phyloP scores from a whole-genome alignment of 768 basidiomycete species.

The Hericium coralloides region DNA sequence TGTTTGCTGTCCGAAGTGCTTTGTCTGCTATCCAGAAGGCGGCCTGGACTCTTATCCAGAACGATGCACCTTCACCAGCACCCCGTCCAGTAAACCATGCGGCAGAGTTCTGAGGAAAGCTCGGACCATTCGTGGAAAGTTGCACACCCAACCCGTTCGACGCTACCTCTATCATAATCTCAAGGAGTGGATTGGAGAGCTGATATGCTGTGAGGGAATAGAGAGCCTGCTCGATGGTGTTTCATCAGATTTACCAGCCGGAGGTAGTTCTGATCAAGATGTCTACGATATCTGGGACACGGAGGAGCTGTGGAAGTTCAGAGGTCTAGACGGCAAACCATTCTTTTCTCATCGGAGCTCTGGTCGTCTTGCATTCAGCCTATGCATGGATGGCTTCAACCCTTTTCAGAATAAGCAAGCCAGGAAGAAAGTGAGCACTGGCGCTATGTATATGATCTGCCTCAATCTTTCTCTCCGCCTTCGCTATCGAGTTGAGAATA shows the following conservation, averaged over 20 bases:
- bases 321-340: neutral
- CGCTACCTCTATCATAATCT: conserved; percentile 4
- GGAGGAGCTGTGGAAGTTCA: neutral
- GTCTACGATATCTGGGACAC: conserved; percentile 5
- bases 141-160: neutral
- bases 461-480: conserved; percentile 29
- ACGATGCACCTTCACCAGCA: neutral
- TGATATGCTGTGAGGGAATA: conserved; percentile 1
- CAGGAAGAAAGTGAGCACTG: conserved; percentile 17
- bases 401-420: conserved; percentile 23
- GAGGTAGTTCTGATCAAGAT: neutral
- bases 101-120: neutral
- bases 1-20: conserved; percentile 4
- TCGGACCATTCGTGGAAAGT: neutral
- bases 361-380: conserved; percentile 21
- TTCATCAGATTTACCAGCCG: neutral
- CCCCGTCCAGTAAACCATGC: neutral
- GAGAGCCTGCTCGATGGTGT: neutral
- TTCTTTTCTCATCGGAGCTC: neutral
- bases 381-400: conserved; percentile 30
- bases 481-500: conserved; percentile 28
- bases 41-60: conserved; percentile 2
- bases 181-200: conserved; percentile 4
- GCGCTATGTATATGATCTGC: conserved; percentile 25
- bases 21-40: neutral